A percentile compares a stretch with the other conserved stretches of the same genome.
phyloP scores from a whole-genome alignment of 768 basidiomycete species.

The Tricholoma terreum region DNA sequence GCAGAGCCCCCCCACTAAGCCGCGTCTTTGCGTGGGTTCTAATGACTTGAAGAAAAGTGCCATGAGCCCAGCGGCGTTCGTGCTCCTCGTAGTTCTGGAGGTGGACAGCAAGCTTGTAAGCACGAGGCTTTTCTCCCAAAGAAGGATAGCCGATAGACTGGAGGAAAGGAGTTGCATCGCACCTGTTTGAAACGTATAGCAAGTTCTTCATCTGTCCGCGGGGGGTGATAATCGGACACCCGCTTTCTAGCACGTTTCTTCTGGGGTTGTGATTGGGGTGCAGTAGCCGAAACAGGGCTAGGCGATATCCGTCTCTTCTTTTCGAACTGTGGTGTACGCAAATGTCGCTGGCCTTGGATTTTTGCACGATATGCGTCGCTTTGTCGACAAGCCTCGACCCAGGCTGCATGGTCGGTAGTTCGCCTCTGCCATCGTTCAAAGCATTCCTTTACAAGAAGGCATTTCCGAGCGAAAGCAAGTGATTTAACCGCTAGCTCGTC shows the following conservation, averaged over 20 bases:
- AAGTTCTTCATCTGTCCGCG: slow-evolving; percentile 62
- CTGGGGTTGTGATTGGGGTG: slow-evolving; percentile 15
- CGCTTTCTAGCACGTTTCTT: slow-evolving; percentile 42
- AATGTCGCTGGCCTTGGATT: slow-evolving; percentile 25
- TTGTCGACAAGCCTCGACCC: slow-evolving; percentile 57
- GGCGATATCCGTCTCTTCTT: slow-evolving; percentile 34
- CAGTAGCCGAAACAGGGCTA: slow-evolving; percentile 12
- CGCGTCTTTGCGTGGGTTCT: slow-evolving; percentile 35
- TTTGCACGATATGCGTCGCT: slow-evolving; percentile 62
- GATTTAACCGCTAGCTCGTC: slow-evolving; percentile 40
- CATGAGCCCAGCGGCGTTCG: slow-evolving; percentile 68
- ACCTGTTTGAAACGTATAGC: slow-evolving; percentile 70
- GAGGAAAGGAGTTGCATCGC: slow-evolving; percentile 22
- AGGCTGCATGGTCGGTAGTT: slow-evolving; percentile 45
- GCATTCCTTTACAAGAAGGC: slow-evolving; percentile 36
- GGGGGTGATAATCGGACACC: slow-evolving; percentile 47
- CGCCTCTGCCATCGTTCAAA: slow-evolving; percentile 49
- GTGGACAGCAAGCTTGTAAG: slow-evolving; percentile 12
- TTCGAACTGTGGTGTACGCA: slow-evolving; percentile 18
- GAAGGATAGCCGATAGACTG: slow-evolving; percentile 3
- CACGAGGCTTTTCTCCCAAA: slow-evolving; percentile 1
- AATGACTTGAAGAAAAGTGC: slow-evolving; percentile 59
- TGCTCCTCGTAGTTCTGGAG: slow-evolving; percentile 70
- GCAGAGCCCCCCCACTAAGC: slow-evolving; percentile 28
- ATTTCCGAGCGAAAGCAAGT: slow-evolving; percentile 38